Base-by-base conservation (phyloP, 352 stramenopile species). In the Phytopythium mirpurense region DNA sequence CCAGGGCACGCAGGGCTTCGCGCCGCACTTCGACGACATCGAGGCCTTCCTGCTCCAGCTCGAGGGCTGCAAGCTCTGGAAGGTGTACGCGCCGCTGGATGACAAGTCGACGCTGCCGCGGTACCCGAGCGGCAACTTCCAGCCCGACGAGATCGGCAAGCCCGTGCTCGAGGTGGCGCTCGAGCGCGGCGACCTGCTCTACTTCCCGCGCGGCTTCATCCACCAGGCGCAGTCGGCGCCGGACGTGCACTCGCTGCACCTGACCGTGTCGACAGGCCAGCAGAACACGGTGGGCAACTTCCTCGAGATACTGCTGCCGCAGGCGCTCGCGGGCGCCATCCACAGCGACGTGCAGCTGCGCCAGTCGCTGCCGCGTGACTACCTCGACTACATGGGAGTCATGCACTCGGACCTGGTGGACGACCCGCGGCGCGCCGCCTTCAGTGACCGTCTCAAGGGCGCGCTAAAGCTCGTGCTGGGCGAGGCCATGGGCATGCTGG, bases 21-120 rank as follows among this genome's bases (percentile, higher is more conserved):
- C 94, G n/a, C 94, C 96, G 5, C 96, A 98, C 69, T 98, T 98
- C 53, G 96, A 98, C 55, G 93, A 98, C 59, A 97, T 98, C 59
- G 94, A 98, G 63, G 94, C 93, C 0, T 98, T 98, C 63, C 74
- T 98, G 57, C 58, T 98, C 26, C 95, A 98, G 62, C 60, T 72
- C 3, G 90, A 98, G 74, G 96, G 94, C 35, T 85, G 62, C 19
- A 98, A 98, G 64, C 72, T 91, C 59, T 98, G 95, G 93, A 96
- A 94, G 52, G 75, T 97, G 36, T 97, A 97, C 56, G 48, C 74
- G 37, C 81, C 80, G 11, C 51, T 87, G 42, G 68, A 72, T 23
- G 74, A 84, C 0, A 63, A 59, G 12, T 59, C 70, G 19, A 85
- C 78, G 48, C 63, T 95, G 41, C 79, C 86, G 0, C 65, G 83